Base-by-base conservation (phyloP, 495 filamentous ascomycete species). In the Penicillium parvum region DNA sequence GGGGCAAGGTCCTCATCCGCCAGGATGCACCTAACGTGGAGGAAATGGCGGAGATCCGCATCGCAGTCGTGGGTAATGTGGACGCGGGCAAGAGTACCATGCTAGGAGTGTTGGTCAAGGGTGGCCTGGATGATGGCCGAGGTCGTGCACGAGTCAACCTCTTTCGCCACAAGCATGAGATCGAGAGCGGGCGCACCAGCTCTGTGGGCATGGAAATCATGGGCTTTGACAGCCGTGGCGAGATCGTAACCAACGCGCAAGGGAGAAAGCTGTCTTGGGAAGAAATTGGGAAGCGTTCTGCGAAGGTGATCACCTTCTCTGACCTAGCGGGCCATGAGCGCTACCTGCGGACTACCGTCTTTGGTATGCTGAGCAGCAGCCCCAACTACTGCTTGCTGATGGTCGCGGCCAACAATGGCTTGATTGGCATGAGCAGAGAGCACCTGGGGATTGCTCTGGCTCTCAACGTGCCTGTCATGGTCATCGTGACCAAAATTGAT, bases 201-300 rank as follows among this genome's bases (percentile, higher is more conserved):
- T 97, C 94, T 2, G 92, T 98, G 3, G 92, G 92, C 18, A 86
- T 95, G 88, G 92, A 98, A 64, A 98, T 98, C 35, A 92, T 98
- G 88, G 92, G 92, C 8, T 98, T 96, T 53, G 90, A 97, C 62
- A 86, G 84, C 43, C 77, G 75, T 40, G 92, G 94, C 12, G 85
- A 96, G 19, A 83, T 95, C 27, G 77, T 98, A 34, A 75, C 81
- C 19, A 88, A 85, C 18, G 84, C 85, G 0, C 84, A 90, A 7
- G 94, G 92, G 3, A 75, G 90, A 40, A 90, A 88, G 59, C 69
- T 98, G 18, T 89, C 89, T 15, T 98, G 92, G 92, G 92, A 97
- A 57, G 92, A 98, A 64, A 96, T 98, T 62, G 94, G 94, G 17
- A 89, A 86, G 63, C 87, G 88, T 29, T 92, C 89, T 51, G 80